Evolutionary conservation across 176 grass and related monocot species (phyloP).

Genomic region (Puya raimondii): DNA sequence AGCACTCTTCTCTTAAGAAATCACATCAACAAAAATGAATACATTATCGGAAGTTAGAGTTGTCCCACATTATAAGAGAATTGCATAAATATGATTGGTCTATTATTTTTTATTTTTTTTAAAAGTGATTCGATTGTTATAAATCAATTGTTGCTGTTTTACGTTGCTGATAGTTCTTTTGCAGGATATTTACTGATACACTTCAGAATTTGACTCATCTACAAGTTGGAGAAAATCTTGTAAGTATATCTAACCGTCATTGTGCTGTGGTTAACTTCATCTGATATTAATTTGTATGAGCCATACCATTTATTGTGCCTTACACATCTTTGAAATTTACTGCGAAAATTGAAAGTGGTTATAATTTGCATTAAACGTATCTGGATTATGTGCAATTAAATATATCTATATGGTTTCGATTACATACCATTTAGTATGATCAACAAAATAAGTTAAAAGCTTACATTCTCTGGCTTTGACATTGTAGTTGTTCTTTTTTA

Average conservation of each 20-base stretch:
- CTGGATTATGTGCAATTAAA: neutral
- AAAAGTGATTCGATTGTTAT: neutral
- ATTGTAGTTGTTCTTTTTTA: no score
- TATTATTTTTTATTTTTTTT: conserved; percentile 3
- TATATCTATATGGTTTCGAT: no score
- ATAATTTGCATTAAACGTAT: neutral
- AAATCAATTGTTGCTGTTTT: conserved; percentile 10
- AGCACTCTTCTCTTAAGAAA: no score
- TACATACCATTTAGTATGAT: no score
- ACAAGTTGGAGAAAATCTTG: conserved; percentile 32
- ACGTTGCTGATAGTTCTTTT: conserved; percentile 17
- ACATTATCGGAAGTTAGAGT: no score
- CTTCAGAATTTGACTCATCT: conserved; percentile 47
- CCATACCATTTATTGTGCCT: neutral
- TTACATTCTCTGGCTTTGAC: no score
- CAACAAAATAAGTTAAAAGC: no score
- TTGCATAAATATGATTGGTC: neutral
- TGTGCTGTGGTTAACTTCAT: neutral
- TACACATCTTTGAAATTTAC: neutral
- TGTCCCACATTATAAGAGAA: neutral
- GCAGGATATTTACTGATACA: conserved; percentile 77
- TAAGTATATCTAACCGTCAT: conserved; percentile 30
- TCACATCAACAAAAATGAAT: no score
- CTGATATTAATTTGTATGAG: neutral
- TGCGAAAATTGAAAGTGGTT: neutral